phyloP scores from a whole-genome alignment of 768 basidiomycete species.

The Naganishia onofrii region DNA sequence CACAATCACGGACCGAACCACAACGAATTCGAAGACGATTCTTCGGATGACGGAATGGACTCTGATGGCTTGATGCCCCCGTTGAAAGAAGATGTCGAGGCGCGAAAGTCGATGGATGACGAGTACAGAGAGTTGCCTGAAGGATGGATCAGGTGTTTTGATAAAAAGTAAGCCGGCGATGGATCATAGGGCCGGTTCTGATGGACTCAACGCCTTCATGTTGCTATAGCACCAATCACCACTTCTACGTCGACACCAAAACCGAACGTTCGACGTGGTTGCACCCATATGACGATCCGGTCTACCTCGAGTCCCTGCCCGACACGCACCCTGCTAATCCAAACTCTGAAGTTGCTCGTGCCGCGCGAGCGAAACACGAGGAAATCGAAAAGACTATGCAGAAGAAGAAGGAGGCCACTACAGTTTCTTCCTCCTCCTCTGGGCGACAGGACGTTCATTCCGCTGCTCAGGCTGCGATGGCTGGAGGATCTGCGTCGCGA shows the following conservation, averaged over 20 bases:
- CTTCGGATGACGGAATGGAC: constrained; percentile 7
- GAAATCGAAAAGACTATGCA: constrained; percentile 6
- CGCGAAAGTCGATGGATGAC: constrained; percentile 47
- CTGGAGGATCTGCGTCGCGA: not conserved
- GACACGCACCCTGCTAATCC: constrained; percentile 49
- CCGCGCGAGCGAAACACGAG: constrained; percentile 22
- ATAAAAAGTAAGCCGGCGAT: constrained; percentile 40
- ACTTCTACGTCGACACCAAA: constrained; percentile 49
- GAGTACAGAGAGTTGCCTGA: constrained; percentile 47
- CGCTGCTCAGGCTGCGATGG: constrained; percentile 15
- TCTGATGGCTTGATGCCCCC: constrained; percentile 13
- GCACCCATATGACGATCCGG: constrained; percentile 51
- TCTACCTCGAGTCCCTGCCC: constrained; percentile 44
- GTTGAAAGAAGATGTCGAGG: constrained; percentile 35
- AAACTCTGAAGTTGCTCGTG: constrained; percentile 39
- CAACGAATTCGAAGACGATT: constrained; percentile 20
- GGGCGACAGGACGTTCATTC: constrained; percentile 11
- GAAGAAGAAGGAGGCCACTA: constrained; percentile 12
- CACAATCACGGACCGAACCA: constrained; percentile 10
- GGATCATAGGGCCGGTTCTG: not conserved
- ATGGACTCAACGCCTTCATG: not conserved
- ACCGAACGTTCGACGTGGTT: constrained; percentile 46
- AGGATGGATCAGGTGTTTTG: constrained; percentile 51
- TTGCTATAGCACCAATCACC: constrained; percentile 41
- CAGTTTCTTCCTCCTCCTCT: not conserved